These are phyloP conservation scores for Cryptosporidium canis DNA, from an alignment of 169 alveolate genomes.

Conservation along the genomic window DNA sequence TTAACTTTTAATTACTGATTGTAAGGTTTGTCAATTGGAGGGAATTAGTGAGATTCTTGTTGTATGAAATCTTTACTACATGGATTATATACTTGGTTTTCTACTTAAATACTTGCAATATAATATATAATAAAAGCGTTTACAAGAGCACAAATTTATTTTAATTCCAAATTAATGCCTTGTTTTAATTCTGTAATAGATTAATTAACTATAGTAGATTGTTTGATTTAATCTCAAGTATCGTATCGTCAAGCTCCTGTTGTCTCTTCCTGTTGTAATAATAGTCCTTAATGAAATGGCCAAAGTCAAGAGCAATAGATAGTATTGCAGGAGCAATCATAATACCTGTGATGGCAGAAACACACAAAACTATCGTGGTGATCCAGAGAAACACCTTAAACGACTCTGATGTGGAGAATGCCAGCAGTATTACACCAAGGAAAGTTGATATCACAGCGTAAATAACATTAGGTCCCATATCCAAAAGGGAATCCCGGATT, in stretches of 20 bases:
- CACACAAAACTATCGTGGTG: constrained; percentile 61
- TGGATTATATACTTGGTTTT: too few relatives aligned
- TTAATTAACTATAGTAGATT: constrained; percentile 3
- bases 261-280: constrained; percentile 7
- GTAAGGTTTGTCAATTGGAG: constrained; percentile 22
- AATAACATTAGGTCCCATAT: constrained; percentile 71
- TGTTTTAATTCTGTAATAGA: background rate
- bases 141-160: too few relatives aligned
- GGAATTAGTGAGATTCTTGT: constrained; percentile 23
- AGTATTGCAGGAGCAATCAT: constrained; percentile 62
- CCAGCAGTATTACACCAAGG: constrained; percentile 59
- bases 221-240: constrained; percentile 9
- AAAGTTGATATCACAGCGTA: constrained; percentile 66
- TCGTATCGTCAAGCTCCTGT: constrained; percentile 19
- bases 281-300: constrained; percentile 31
- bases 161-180: background rate
- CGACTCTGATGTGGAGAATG: constrained; percentile 67
- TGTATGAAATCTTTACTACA: background rate
- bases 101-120: too few relatives aligned
- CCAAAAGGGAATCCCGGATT: constrained; percentile 56
- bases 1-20: background rate
- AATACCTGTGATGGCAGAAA: constrained; percentile 61
- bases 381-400: constrained; percentile 70
- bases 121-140: too few relatives aligned
- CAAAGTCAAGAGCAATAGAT: constrained; percentile 51